These are phyloP conservation scores for Claviceps digitariae DNA, from an alignment of 2,329 filamentous ascomycete species.

Conservation along the genomic window DNA sequence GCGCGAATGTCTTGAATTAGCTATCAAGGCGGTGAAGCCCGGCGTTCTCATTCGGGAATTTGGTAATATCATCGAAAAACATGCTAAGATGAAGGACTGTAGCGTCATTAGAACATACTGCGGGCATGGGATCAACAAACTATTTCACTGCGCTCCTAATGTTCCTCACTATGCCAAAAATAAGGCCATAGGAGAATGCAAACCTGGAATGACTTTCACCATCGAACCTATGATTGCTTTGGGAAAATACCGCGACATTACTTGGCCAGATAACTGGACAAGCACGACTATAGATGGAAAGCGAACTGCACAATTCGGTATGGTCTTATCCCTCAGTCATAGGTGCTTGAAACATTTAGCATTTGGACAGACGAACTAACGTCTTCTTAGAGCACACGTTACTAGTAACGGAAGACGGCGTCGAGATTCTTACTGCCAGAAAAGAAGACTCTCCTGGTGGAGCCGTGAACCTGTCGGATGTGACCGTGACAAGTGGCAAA, in stretches of 20 bases:
- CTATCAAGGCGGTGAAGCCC: constrained; percentile 85
- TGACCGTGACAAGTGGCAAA: constrained; percentile 8
- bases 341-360: not conserved
- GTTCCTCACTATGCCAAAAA: constrained; percentile 98
- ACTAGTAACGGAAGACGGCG: constrained; percentile 68
- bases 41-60: constrained; percentile 87
- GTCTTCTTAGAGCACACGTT: constrained; percentile 56
- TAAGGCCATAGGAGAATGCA: constrained; percentile 87
- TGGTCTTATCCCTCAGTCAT: constrained; percentile 17
- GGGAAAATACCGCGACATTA: constrained; percentile 82
- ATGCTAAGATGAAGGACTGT: constrained; percentile 73
- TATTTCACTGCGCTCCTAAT: constrained; percentile 90
- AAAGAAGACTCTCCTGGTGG: constrained; percentile 63
- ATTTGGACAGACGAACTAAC: not conserved
- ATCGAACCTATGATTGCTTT: constrained; percentile 98
- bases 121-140: constrained; percentile 83
- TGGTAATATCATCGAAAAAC: constrained; percentile 89
- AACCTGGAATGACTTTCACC: constrained; percentile 96
- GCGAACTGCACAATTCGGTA: constrained; percentile 83
- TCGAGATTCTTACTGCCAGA: constrained; percentile 69
- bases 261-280: constrained; percentile 98
- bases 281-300: constrained; percentile 85
- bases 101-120: constrained; percentile 93
- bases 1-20: constrained; percentile 76
- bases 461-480: constrained; percentile 43